Evolutionary conservation across 2,329 filamentous ascomycete species (phyloP).

Genomic region (Microthyrium microscopicum): DNA sequence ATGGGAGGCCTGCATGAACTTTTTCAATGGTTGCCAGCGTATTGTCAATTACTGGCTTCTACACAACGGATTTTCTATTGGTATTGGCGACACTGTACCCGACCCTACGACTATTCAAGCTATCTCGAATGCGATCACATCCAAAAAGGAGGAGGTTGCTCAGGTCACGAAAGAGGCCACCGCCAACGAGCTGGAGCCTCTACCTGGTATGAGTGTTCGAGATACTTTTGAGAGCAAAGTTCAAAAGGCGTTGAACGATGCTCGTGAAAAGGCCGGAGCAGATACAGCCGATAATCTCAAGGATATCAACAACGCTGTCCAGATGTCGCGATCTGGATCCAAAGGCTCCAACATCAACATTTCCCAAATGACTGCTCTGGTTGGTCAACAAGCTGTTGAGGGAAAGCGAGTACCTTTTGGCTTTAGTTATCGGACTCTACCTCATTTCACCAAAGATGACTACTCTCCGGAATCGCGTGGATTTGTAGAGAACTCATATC

Average conservation of each 20-base stretch:
- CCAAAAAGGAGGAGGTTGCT: conserved; percentile 67
- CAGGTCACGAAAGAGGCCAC: conserved; percentile 63
- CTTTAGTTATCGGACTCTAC: conserved; percentile 93
- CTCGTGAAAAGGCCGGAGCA: conserved; percentile 91
- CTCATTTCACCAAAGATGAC: conserved; percentile 98
- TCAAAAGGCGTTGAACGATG: conserved; percentile 81
- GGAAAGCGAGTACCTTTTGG: conserved; percentile 98
- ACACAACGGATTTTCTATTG: conserved; percentile 92
- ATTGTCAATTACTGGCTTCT: conserved; percentile 96
- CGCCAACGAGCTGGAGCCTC: conserved; percentile 71
- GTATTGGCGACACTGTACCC: conserved; percentile 95
- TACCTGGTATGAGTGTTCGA: conserved; percentile 96
- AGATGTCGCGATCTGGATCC: conserved; percentile 91
- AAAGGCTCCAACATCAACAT: conserved; percentile 99
- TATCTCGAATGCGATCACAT: conserved; percentile 66
- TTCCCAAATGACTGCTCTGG: conserved; percentile 95
- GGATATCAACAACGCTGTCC: conserved; percentile 88
- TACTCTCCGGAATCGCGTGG: conserved; percentile 94
- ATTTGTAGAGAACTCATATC: conserved; percentile 97
- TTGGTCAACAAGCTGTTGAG: conserved; percentile 95
- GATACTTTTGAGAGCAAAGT: conserved; percentile 97
- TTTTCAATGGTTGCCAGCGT: conserved; percentile 89
- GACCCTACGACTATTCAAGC: conserved; percentile 69
- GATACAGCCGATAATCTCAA: conserved; percentile 84
- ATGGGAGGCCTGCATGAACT: conserved; percentile 68